Percentiles rank a stretch among this genome's conserved stretches.
phyloP scores from a whole-genome alignment of 768 basidiomycete genomes.

The Calocybe cyanea region DNA sequence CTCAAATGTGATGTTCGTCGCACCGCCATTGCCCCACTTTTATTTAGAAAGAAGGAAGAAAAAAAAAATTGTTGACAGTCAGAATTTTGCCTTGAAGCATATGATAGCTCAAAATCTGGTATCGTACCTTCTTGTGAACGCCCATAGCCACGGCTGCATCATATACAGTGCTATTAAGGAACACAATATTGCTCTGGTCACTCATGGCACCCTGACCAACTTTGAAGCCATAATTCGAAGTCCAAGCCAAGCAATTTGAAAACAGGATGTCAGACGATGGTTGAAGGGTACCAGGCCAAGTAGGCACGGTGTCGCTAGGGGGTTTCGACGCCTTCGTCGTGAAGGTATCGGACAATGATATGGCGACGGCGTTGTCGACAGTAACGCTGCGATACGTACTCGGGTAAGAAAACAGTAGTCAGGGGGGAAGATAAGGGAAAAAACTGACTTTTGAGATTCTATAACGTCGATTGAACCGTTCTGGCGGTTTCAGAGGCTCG shows the following conservation, averaged over 20 bases:
- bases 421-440: neutral
- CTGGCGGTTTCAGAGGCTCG: constrained; percentile 1
- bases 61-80: neutral
- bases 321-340: constrained; percentile 15
- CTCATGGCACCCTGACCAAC: constrained; percentile 16
- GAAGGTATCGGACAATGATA: constrained; percentile 13
- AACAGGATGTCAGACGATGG: constrained; percentile 9
- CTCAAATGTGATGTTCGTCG: constrained; percentile 13
- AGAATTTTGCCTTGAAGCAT: neutral
- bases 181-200: constrained; percentile 13
- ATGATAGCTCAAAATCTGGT: too few species aligned
- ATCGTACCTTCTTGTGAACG: constrained; percentile 15
- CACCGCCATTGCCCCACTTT: constrained; percentile 13
- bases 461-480: constrained; percentile 14
- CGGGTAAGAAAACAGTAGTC: neutral
- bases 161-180: constrained; percentile 14
- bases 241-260: constrained; percentile 15
- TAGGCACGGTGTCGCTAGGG: neutral
- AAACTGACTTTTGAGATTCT: constrained; percentile 16
- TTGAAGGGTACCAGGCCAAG: constrained; percentile 11
- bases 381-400: constrained; percentile 10
- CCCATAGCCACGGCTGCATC: constrained; percentile 16
- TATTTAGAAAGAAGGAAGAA: too few species aligned
- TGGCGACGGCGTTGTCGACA: constrained; percentile 10
- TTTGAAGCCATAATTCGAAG: constrained; percentile 17